Evolutionary conservation across 345 rosid species (phyloP), one percentile per base, ranked within the genome.

Genomic region (Acer yangbiense): DNA sequence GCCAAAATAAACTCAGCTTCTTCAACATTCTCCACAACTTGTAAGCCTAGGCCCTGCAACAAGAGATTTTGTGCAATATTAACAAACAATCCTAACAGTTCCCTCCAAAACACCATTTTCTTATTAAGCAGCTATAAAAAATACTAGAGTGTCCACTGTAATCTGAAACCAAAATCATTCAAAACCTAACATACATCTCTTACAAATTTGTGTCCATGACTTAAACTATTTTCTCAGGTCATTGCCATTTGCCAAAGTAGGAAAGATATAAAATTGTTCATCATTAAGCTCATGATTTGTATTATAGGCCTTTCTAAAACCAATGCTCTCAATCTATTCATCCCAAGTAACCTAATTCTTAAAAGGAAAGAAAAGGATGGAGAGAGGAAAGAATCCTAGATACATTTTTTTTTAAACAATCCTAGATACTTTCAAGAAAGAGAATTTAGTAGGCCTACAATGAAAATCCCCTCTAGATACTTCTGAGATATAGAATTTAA

Each of bases 1-100:
- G 90, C 95, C 87, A 92, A 84, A 81, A 95, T 80, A 85, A 95
- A 95, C 41, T 93, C 97, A 78, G 98, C 99, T 79, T 93, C 94
- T 82, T 86, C 93, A 58, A 86, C 91, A 32, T 85, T 85, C 70
- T 91, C 95, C 78, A 89, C 97, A 76, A 91, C 91, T 74, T 83
- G 77, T 78, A 92, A 84, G 75, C 89, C 93, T 60, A 95, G 86
- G 79, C 97, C 98, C 97, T 95, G 58, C 65, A 62, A 76, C 20
- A 80, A 75, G 21, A 76, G 44, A 64, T 48, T 54, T 41, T 20
- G 39, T 50, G 63, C 23, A 21, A 23, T 23, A 55, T 48, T 54
- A 73, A 68, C 70, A 65, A 50, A n/a, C 20, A 17, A 68, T 14
- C 39, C 27, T 20, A 50, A 81, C 43, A 39, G 25, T 39, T 23